Conservation (phyloP, 169 alveolate species). For the Eimeria acervulina region DNA sequence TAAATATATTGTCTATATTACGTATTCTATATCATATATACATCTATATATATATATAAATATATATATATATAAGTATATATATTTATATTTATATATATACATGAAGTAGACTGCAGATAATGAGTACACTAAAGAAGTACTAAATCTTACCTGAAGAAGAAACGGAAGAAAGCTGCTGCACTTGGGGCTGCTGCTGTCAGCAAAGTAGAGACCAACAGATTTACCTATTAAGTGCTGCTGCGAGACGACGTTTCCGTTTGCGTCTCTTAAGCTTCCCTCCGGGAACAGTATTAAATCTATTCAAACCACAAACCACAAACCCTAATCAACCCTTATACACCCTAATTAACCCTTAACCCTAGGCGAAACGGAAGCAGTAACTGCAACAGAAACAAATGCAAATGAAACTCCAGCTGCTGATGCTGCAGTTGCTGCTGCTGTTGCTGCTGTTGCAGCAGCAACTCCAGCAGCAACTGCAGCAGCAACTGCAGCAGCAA, state of each 20-base stretch:
- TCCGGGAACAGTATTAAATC: constrained; percentile 88
- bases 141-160: constrained; percentile 83
- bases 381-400: too few relatives aligned
- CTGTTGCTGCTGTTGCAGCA: too few relatives aligned
- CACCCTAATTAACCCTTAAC: neutral
- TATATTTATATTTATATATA: too few relatives aligned
- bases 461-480: too few relatives aligned
- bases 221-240: constrained; percentile 87
- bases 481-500: too few relatives aligned
- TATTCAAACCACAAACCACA: neutral
- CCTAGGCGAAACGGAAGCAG: too few relatives aligned
- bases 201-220: constrained; percentile 88
- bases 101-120: neutral
- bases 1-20: too few relatives aligned
- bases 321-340: neutral
- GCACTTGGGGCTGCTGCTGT: constrained; percentile 88
- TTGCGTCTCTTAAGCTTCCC: constrained; percentile 87
- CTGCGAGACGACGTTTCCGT: constrained; percentile 85
- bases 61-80: too few relatives aligned
- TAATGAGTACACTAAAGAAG: neutral
- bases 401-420: too few relatives aligned
- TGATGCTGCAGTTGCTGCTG: too few relatives aligned
- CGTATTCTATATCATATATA: too few relatives aligned
- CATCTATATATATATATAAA: too few relatives aligned
- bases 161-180: constrained; percentile 87